Percentiles rank a stretch among this genome's conserved stretches.
These are phyloP conservation scores for Mycena vitilis DNA, from an alignment of 768 basidiomycete species.

Conservation along the genomic window DNA sequence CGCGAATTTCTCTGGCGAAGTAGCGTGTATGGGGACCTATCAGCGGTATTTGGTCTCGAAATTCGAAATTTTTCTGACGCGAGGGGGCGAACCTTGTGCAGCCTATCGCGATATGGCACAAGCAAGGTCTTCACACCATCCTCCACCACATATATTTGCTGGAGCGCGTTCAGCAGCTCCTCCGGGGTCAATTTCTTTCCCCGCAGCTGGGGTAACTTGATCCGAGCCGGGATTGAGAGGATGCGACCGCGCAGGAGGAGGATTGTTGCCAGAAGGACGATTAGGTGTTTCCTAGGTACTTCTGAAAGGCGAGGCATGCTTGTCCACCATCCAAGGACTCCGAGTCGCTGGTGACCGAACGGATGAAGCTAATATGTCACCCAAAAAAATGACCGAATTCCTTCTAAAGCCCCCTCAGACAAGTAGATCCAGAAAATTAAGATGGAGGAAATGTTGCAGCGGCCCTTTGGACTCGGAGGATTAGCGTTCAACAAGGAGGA, in stretches of 20 bases:
- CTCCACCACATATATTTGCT: conserved; percentile 72
- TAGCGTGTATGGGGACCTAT: conserved; percentile 61
- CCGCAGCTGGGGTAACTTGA: conserved; percentile 43
- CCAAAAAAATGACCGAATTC: too few species aligned
- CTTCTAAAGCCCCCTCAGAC: too few species aligned
- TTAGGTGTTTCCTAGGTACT: conserved; percentile 34
- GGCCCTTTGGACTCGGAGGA: too few species aligned
- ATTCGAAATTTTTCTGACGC: neutral
- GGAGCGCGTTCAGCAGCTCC: conserved; percentile 61
- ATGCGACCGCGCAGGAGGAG: conserved; percentile 65
- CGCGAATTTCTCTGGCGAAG: conserved; percentile 59
- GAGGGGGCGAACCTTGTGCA: conserved; percentile 65
- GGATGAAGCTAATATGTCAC: too few species aligned
- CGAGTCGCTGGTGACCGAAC: too few species aligned
- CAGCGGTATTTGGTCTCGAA: neutral
- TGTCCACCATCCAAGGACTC: neutral
- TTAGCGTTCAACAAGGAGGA: too few species aligned
- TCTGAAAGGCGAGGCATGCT: conserved; percentile 26
- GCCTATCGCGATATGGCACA: conserved; percentile 71
- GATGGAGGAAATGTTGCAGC: too few species aligned
- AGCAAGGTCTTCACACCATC: conserved; percentile 74
- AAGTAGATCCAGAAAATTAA: too few species aligned
- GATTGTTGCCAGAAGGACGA: conserved; percentile 57
- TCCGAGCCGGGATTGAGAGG: conserved; percentile 47
- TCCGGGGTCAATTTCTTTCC: conserved; percentile 48